A percentile compares a stretch with the other conserved stretches of the same genome.
Evolutionary conservation across 441 rosid species (phyloP).

Genomic region (Dalechampia spathulata): DNA sequence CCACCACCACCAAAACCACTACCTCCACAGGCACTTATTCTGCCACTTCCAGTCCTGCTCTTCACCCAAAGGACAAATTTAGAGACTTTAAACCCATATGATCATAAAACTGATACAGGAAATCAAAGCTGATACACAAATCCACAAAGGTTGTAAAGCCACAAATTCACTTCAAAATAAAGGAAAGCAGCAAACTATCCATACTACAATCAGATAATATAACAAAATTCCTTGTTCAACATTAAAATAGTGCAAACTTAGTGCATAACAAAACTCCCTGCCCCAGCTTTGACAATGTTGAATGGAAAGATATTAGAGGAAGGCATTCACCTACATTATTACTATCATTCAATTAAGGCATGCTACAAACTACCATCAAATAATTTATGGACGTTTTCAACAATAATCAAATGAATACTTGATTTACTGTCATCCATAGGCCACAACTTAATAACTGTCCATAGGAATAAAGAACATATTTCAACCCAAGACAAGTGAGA

Average conservation of each 20-base stretch:
- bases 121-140: neutral
- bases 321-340: neutral
- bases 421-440: neutral
- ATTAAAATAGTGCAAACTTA: too few species aligned
- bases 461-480: neutral
- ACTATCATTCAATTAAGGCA: too few species aligned
- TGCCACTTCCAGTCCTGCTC: conserved; percentile 93
- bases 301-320: neutral
- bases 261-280: neutral
- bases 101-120: conserved; percentile 1
- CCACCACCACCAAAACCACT: conserved; percentile 96
- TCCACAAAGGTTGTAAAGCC: neutral
- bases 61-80: conserved; percentile 30
- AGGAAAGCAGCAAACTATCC: neutral
- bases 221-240: too few species aligned
- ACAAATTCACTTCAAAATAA: neutral
- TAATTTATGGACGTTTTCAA: too few species aligned
- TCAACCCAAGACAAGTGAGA: neutral
- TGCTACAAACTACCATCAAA: too few species aligned
- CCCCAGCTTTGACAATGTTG: neutral
- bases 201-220: too few species aligned
- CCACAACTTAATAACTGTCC: neutral
- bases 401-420: neutral
- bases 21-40: conserved; percentile 94
- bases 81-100: conserved; percentile 14